Percentiles rank a stretch among this genome's conserved stretches.
Conservation (phyloP, 768 basidiomycete genomes). For the Boletus insuetus region DNA sequence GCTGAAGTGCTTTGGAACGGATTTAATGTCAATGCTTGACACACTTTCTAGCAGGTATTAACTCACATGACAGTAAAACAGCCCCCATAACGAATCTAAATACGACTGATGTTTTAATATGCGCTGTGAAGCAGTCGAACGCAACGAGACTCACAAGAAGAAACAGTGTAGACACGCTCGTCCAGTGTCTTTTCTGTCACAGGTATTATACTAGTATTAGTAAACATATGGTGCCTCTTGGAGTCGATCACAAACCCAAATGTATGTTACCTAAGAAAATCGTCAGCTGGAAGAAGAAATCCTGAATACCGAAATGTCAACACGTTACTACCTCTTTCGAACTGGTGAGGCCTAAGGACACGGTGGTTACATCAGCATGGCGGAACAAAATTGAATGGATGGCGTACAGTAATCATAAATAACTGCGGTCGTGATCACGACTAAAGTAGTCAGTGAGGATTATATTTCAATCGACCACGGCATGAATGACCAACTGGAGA, state of each 20-base stretch:
- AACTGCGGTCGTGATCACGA: background rate
- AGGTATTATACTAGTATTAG: background rate
- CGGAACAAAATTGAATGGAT: background rate
- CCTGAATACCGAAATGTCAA: no score
- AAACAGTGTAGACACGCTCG: background rate
- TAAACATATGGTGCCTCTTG: background rate
- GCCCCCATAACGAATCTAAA: background rate
- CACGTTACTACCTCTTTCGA: background rate
- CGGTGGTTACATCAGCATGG: background rate
- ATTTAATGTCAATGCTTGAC: background rate
- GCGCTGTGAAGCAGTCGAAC: background rate
- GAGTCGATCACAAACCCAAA: conserved; percentile 1
- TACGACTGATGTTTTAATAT: background rate
- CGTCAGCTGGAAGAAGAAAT: background rate
- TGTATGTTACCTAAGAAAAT: background rate
- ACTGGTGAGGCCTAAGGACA: background rate
- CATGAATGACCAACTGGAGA: background rate
- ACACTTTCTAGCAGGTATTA: no score
- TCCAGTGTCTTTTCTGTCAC: background rate
- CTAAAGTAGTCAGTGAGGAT: background rate
- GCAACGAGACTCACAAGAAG: background rate
- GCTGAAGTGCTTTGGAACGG: background rate
- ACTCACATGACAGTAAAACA: background rate
- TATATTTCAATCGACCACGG: background rate
- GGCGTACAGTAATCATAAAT: background rate